These are phyloP conservation scores for Emericellopsis terricola DNA, from an alignment of 495 filamentous ascomycete genomes.

Conservation along the genomic window DNA sequence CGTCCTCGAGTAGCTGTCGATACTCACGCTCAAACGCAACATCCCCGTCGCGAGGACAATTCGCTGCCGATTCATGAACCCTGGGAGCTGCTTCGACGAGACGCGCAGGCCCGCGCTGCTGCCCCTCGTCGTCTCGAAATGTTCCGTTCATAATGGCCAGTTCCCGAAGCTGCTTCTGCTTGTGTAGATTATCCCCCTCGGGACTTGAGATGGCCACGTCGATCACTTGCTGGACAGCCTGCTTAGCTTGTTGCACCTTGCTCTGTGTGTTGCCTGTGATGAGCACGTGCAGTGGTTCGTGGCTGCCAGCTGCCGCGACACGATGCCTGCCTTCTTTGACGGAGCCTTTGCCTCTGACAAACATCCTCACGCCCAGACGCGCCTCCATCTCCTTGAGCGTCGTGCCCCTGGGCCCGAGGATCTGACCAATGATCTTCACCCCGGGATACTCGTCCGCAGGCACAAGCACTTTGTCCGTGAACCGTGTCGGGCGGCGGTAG, in stretches of 20 bases:
- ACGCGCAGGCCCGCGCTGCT: too few relatives aligned
- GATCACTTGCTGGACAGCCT: not conserved
- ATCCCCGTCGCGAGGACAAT: too few relatives aligned
- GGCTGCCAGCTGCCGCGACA: conserved; percentile 44
- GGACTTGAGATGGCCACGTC: conserved; percentile 73
- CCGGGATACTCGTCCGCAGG: not conserved
- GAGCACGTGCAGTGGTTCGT: not conserved
- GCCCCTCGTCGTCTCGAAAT: conserved; percentile 52
- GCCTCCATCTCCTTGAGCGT: conserved; percentile 73
- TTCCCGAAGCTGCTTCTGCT: conserved; percentile 65
- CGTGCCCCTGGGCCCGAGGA: conserved; percentile 74
- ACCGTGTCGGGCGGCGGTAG: not conserved
- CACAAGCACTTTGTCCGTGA: not conserved
- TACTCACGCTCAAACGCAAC: too few relatives aligned
- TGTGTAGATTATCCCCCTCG: conserved; percentile 65
- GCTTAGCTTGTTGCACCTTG: not conserved
- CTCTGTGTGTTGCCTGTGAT: not conserved
- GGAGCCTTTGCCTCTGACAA: conserved; percentile 69
- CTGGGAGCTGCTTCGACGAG: too few relatives aligned
- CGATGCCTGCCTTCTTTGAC: conserved; percentile 73
- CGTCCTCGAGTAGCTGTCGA: too few relatives aligned
- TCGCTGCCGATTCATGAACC: too few relatives aligned
- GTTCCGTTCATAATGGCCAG: conserved; percentile 69
- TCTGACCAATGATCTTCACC: conserved; percentile 38
- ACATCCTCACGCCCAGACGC: conserved; percentile 63